Base-by-base conservation (phyloP, 108 stramenopile genomes). In the Conticribra weissflogii region DNA sequence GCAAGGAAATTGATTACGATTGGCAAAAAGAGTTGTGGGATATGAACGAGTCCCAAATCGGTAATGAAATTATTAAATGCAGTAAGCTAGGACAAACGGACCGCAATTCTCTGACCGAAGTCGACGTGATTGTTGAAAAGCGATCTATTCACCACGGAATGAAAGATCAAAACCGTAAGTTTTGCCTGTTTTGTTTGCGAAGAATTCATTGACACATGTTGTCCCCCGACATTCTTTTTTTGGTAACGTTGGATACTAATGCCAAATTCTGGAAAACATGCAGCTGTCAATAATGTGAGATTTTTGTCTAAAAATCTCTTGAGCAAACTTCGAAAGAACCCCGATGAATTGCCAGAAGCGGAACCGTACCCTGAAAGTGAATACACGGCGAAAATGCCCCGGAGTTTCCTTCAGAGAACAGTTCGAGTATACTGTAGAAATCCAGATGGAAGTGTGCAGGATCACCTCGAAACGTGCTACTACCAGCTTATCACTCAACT, bases 61-160 rank as follows among this genome's bases (percentile, higher is more conserved):
- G 49, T 19, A 29, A 48, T 0, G 75, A 80, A n/a, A 71, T 88
- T 31, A n/a, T 84, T 12, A 29, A 46, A n/a, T 14, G 57, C 15
- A 56, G 54, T 47, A 68, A 64, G 3, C 47, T 36, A 32, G 54
- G 45, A 19, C 54, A 46, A 0, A 33, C 59, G 16, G 27, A 27
- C 4, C 7, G 22, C 18, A 53, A 67, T 30, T 7, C 21, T 27
- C 33, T 89, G 27, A 49, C 54, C 18, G 63, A 52, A 22, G 72
- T 84, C 46, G 88, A 90, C 54, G 75, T 93, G 27, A 82, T 95
- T 52, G 81, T 93, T 9, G 78, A 90, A 25, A 81, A 81, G 55
- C 64, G 63, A 25, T 52, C 59, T 12, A 86, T 88, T 46, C 88
- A 96, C 58, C 82, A 88, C 57, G 95, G 95, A 32, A 71, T 62